A percentile compares a stretch with the other conserved stretches of the same genome.
phyloP scores from a whole-genome alignment of 2,329 filamentous ascomycete species.

The Fusarium sp. region DNA sequence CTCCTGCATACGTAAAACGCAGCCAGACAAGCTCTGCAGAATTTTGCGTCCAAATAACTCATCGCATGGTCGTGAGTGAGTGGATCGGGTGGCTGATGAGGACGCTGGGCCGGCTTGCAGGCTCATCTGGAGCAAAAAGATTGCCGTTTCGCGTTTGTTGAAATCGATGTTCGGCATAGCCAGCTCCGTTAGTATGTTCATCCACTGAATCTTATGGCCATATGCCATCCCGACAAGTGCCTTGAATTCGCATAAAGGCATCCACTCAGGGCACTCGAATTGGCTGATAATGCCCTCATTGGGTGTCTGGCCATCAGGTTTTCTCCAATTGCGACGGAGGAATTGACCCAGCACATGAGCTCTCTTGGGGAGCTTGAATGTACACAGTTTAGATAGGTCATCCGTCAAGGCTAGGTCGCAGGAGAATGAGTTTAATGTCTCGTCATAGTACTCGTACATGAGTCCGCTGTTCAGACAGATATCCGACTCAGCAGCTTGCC shows the following conservation, averaged over 20 bases:
- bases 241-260: conserved; percentile 67
- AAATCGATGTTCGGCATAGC: conserved; percentile 39
- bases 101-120: conserved; percentile 31
- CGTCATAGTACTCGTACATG: conserved; percentile 34
- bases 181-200: conserved; percentile 37
- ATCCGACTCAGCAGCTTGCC: conserved; percentile 10
- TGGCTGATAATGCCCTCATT: conserved; percentile 68
- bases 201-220: conserved; percentile 36
- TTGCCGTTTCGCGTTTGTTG: conserved; percentile 35
- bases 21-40: not conserved
- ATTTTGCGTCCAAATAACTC: conserved; percentile 24
- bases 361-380: conserved; percentile 23
- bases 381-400: conserved; percentile 16
- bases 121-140: conserved; percentile 38
- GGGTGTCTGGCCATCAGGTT: conserved; percentile 41
- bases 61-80: not conserved
- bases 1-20: conserved; percentile 16
- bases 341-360: conserved; percentile 27
- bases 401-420: not conserved
- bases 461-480: conserved; percentile 42
- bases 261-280: conserved; percentile 57
- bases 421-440: not conserved
- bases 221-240: conserved; percentile 41
- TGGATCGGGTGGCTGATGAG: not conserved
- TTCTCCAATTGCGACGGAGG: conserved; percentile 3